Conservation (phyloP, 306 rosid genomes). For the Erythrophleum fordii region DNA sequence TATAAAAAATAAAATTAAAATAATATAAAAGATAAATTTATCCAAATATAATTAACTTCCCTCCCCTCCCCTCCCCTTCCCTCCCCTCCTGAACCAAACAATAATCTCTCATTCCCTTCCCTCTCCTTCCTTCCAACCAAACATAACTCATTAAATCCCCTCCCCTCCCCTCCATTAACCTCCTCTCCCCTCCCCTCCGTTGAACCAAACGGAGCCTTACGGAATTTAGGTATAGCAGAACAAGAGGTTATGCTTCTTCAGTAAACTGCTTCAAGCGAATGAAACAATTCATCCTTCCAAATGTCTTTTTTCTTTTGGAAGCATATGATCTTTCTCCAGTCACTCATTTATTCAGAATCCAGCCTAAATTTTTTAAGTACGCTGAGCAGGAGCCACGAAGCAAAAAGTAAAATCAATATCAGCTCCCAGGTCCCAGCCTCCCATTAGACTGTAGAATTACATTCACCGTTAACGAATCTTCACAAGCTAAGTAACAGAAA, state of each 20-base stretch:
- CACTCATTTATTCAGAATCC: background rate
- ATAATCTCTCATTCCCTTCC: no score
- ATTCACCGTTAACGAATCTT: background rate
- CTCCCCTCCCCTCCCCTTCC: no score
- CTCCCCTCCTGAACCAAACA: no score
- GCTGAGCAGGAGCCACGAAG: background rate
- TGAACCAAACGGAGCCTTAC: no score
- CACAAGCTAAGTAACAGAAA: background rate
- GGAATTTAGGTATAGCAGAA: background rate
- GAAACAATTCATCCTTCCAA: background rate
- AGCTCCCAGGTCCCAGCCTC: background rate
- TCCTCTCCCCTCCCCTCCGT: no score
- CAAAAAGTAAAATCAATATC: background rate
- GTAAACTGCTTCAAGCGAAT: background rate
- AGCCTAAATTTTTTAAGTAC: background rate
- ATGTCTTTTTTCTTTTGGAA: background rate
- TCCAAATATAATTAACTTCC: no score
- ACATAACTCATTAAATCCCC: no score
- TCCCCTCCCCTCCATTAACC: no score
- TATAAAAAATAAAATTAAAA: no score
- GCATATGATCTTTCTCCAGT: background rate
- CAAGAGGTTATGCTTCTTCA: background rate
- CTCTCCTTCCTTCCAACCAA: no score
- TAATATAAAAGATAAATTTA: no score
- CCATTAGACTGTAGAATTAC: background rate